These are phyloP conservation scores for Candida sonorensis DNA, from an alignment of 805 yeast genomes.

Conservation along the genomic window DNA sequence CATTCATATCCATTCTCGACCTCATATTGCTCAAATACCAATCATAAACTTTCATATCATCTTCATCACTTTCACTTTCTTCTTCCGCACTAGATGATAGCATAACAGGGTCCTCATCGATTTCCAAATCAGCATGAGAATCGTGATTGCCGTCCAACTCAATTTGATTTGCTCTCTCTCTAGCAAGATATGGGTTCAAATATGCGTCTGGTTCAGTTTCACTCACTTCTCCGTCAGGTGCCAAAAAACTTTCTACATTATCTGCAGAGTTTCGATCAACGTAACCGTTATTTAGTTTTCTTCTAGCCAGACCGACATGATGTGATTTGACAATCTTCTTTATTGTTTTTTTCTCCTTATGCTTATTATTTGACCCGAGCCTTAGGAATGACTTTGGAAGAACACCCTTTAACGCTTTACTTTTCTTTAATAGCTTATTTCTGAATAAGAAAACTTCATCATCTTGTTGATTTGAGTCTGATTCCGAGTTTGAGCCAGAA, in stretches of 20 bases:
- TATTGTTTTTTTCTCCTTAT: background rate
- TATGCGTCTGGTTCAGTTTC: no score
- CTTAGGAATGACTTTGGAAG: conserved; percentile 21
- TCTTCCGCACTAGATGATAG: conserved; percentile 2
- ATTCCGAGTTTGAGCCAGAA: background rate
- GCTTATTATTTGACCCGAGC: background rate
- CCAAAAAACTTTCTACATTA: no score
- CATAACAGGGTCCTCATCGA: no score
- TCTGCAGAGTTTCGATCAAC: no score
- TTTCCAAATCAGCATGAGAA: no score
- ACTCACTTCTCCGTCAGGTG: no score
- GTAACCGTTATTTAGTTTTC: no score
- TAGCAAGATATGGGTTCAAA: no score
- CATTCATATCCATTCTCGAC: conserved; percentile 6
- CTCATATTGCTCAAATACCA: conserved; percentile 1
- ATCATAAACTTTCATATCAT: conserved; percentile 6
- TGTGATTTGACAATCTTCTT: background rate
- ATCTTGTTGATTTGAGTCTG: conserved; percentile 2
- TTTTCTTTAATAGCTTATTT: conserved; percentile 13
- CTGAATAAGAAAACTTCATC: conserved; percentile 16
- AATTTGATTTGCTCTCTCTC: background rate
- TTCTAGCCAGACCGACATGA: conserved; percentile 17
- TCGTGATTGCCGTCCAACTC: conserved; percentile 6
- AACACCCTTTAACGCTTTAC: conserved; percentile 19
- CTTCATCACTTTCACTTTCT: background rate